Evolutionary conservation across 176 grass and related monocot genomes (phyloP), one percentile per base, ranked within the genome.

Genomic region (Thinopyrum elongatum): DNA sequence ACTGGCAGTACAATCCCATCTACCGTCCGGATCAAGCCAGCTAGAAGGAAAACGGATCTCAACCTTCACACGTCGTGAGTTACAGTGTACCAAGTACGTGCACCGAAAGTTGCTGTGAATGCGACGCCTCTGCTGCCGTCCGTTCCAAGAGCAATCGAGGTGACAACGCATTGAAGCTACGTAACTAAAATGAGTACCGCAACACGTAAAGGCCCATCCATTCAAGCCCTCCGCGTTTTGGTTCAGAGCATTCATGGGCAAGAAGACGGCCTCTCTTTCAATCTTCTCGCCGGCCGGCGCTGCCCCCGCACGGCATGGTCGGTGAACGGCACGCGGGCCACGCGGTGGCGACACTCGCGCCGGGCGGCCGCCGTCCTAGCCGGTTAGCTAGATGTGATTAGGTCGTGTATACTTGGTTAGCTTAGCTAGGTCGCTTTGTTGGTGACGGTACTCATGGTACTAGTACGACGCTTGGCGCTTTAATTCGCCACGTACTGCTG

Each of bases 81-180:
- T 61, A 29, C 83, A 38, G 74, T 21, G 53, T 33, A 53, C 47
- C 51, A 55, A 21, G 35, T 25, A 13, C 68, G 34, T 70, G 79
- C 35, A 58, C 67, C 70, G 67, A 77, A 90, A 70, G 63, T 34
- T 25, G 72, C 57, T 36, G 80, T 57, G 84, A 83, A 86, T 65
- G 79, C 55, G 79, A 70, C 47, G 78, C 83, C 78, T 77, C 78
- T 77, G 78, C 78, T 82, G 78, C 72, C 83, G 60, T 65, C 34
- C 63, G 79, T 74, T 79, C 19, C 14, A 58, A 15, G 79, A 55
- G 69, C 19, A 35, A 2, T 38, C 34, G 84, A 61, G 79, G 89
- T 27, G 65, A 80, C 88, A 90, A 49, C 12, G 79, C 84, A 90
- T 87, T 90, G 25, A 90, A 87, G 79, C 84, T 33, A 73, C 65